These are phyloP conservation scores for Climacium dendroides DNA, from an alignment of 225 moss, liverwort and hornwort species.

Conservation along the genomic window DNA sequence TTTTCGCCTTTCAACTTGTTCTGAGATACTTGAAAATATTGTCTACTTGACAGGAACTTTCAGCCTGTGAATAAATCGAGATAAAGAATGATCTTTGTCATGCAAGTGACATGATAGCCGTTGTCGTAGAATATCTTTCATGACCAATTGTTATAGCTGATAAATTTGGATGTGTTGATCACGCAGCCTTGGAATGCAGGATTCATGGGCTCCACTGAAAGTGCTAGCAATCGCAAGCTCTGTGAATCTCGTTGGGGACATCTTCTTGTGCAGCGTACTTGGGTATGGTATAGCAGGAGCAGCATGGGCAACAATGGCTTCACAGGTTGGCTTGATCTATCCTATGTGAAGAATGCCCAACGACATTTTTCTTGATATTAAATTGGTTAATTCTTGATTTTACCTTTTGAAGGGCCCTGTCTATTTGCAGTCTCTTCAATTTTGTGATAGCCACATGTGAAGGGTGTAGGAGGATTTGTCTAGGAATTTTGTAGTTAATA, in stretches of 20 bases:
- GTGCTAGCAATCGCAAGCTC: conserved; percentile 71
- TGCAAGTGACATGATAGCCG: background rate
- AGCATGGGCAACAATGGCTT: conserved; percentile 89
- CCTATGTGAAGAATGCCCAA: background rate
- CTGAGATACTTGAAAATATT: background rate
- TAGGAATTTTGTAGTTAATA: background rate
- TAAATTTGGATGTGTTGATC: background rate
- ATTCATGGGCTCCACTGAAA: conserved; percentile 74
- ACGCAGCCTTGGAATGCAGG: conserved; percentile 91
- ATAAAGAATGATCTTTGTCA: background rate
- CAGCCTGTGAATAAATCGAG: background rate
- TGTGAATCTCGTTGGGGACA: conserved; percentile 79
- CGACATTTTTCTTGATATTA: background rate
- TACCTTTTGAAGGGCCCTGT: background rate
- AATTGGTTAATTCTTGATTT: background rate
- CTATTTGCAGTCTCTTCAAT: background rate
- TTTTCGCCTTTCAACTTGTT: background rate
- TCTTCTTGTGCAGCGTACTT: conserved; percentile 65
- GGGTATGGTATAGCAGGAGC: conserved; percentile 94
- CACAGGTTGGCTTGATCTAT: conserved; percentile 43
- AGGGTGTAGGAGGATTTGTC: background rate
- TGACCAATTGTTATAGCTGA: background rate
- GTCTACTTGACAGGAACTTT: background rate
- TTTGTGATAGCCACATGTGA: background rate
- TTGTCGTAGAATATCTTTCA: background rate